Evolutionary conservation across 345 rosid species (phyloP), one percentile per base, ranked within the genome.

Genomic region (Rhodamnia argentea): DNA sequence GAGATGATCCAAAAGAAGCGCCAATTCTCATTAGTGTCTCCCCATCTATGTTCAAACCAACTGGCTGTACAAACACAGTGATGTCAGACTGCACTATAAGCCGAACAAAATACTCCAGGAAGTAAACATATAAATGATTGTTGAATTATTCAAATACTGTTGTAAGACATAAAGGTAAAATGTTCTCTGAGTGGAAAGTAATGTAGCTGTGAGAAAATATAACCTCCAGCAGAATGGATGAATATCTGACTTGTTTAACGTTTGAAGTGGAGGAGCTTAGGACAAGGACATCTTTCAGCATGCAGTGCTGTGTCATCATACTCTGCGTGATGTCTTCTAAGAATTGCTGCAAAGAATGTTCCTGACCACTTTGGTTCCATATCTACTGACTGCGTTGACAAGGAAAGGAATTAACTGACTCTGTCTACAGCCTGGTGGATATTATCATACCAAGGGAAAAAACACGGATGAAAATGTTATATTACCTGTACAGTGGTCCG

Each of bases 341-440:
- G 94, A 98, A 96, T 91, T 82, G 99, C 93, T 44, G 95, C 94
- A 92, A 93, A 94, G 87, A 98, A 98, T 88, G 98, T 94, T 86
- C 96, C 98, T 23, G 22, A 64, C 98, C 98, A 93, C 93, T 95
- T 96, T 84, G 91, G 88, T 84, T 95, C 98, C 50, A 96, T 92
- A 89, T 89, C 91, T 83, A 94, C 58, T 83, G 97, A 93, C 98
- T 96, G 91, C 90, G 91, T 86, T 74, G 55, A 89, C 86, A 83
- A 82, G 84, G 84, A 54, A 83, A 76, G 40, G 55, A 58, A 83
- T 40, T 82, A 2, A 82, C 11, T 62, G 75, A 62, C 10, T 6
- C 42, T 62, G 42, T 29, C 40, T 15, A 62, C 42, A 62, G 42
- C 42, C 75, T 27, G 42, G 40, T 29, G 42, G 22, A 62, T 62